These are phyloP conservation scores for Boletus smithii DNA, from an alignment of 1,284 basidiomycete species.

Conservation along the genomic window DNA sequence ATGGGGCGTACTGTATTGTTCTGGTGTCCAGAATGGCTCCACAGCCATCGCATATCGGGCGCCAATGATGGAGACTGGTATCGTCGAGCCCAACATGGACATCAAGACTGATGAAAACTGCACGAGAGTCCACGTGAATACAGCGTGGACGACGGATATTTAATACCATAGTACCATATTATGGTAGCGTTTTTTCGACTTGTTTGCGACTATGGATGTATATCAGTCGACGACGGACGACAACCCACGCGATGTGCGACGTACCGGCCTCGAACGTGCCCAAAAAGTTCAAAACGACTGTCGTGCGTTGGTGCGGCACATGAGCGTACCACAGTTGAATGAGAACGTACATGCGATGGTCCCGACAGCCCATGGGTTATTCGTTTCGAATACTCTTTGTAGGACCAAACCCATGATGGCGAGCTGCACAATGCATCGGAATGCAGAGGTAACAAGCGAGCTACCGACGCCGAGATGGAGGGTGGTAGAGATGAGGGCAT, in stretches of 20 bases:
- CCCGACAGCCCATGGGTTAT: constrained; percentile 71
- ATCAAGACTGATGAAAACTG: constrained; percentile 71
- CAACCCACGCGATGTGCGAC: constrained; percentile 13
- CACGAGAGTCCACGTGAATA: neutral
- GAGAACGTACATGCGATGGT: constrained; percentile 60
- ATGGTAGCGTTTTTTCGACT: constrained; percentile 67
- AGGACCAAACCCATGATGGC: constrained; percentile 68
- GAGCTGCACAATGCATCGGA: constrained; percentile 76
- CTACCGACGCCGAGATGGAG: constrained; percentile 69
- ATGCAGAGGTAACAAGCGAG: constrained; percentile 64
- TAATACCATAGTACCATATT: constrained; percentile 69
- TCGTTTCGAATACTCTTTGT: constrained; percentile 70
- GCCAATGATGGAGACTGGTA: constrained; percentile 78
- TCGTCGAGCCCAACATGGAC: constrained; percentile 70
- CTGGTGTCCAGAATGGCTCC: constrained; percentile 76
- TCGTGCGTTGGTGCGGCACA: neutral
- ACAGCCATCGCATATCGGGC: constrained; percentile 75
- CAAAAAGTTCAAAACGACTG: constrained; percentile 68
- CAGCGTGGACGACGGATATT: neutral
- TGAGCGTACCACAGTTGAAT: neutral
- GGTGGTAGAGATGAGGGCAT: constrained; percentile 57
- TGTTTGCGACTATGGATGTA: constrained; percentile 53
- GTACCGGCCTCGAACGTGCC: constrained; percentile 67
- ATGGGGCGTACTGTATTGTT: constrained; percentile 63
- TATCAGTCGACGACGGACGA: constrained; percentile 1